phyloP scores from a whole-genome alignment of 2,329 filamentous ascomycete genomes.

The Calonectria crousiana region DNA sequence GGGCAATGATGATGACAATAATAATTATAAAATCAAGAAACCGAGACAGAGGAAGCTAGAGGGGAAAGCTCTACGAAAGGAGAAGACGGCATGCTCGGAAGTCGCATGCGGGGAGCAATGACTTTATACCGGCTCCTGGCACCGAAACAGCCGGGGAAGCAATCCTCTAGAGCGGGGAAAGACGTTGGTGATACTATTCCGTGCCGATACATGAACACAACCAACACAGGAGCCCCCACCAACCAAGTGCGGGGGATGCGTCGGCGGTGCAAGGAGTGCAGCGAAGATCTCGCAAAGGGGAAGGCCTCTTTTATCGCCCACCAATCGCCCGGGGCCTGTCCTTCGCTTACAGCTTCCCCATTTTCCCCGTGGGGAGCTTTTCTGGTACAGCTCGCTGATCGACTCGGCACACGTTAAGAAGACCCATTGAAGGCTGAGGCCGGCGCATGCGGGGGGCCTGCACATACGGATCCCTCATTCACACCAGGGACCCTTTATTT shows the following conservation, averaged over 20 bases:
- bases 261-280: neutral
- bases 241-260: conserved; percentile 18
- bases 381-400: neutral
- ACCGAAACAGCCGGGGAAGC: neutral
- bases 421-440: neutral
- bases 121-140: neutral
- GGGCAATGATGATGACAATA: neutral
- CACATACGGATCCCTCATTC: neutral
- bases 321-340: neutral
- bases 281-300: neutral
- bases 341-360: conserved; percentile 20
- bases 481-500: neutral
- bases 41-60: neutral
- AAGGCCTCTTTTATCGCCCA: neutral
- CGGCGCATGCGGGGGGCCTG: neutral
- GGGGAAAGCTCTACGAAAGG: neutral
- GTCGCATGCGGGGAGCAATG: neutral
- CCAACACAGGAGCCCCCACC: conserved; percentile 3
- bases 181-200: conserved; percentile 2
- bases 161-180: conserved; percentile 19
- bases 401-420: neutral
- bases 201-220: neutral
- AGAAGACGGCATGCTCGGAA: neutral
- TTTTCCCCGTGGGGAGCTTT: neutral
- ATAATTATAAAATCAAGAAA: neutral